Base-by-base conservation (phyloP, 2,329 filamentous ascomycete species). In the Colletotrichum cordylinicola region DNA sequence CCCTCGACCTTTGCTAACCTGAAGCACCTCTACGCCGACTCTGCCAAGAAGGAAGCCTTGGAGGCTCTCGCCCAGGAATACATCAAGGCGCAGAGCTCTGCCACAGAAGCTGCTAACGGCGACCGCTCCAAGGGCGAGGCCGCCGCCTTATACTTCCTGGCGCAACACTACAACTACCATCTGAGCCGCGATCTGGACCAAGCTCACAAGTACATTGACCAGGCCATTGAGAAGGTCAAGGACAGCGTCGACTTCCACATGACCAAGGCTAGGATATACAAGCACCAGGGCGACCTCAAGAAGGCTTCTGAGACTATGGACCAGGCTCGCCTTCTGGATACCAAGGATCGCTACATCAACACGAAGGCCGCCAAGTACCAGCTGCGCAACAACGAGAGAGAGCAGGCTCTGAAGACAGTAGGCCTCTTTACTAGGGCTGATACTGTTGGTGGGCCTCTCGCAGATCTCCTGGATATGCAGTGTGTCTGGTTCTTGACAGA, bases 311-410 rank as follows among this genome's bases (percentile, higher is more conserved):
- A 96, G 81, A 91, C 92, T 56, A 98, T 99, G 95, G 94, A 98
- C 80, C 89, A 93, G 78, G 97, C 97, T 2, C 93, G 97, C 68
- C 90, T 92, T 77, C 89, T 98, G 77, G 98, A 99, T 82, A 92
- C 94, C 79, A 95, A 94, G 86, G 97, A 99, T 83, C 93, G 97
- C 60, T 98, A 98, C 84, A 98, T 98, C 89, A 99, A 99, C 89
- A 98, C 96, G 78, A 99, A 99, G 87, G 94, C 96, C 66, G 96
- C 96, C 75, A 99, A 99, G 84, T 99, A 99, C 83, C 96, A 98
- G 84, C 90, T 99, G 64, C 93, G 97, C 71, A 98, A 98, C 85
- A 92, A 98, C 84, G 93, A 98, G 82, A 97, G 95, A 81, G 95
- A 98, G 67, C 93, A 93, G 79, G 96, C 95, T 0, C 87, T 98